Evolutionary conservation across 768 basidiomycete species (phyloP).

Genomic region (Astraeus odoratus): DNA sequence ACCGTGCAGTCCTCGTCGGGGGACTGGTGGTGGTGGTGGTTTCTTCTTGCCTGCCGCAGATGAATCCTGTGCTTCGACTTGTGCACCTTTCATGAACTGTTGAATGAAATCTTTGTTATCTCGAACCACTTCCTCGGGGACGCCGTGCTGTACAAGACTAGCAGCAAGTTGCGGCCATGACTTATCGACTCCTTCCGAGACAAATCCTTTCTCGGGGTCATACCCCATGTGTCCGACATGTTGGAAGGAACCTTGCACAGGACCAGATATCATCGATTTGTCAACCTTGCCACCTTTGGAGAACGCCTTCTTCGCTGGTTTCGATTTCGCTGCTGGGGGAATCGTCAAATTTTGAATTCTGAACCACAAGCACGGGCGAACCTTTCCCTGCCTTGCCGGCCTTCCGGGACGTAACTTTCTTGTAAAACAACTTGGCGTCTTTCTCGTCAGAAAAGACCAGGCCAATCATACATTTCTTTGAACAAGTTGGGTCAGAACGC

Average conservation of each 20-base stretch:
- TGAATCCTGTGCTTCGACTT: conserved; percentile 28
- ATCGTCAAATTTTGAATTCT: conserved; percentile 3
- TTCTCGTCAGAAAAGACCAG: conserved; percentile 83
- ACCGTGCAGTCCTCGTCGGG: conserved; percentile 23
- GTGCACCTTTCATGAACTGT: conserved; percentile 52
- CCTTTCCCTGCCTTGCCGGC: conserved; percentile 52
- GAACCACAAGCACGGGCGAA: conserved; percentile 21
- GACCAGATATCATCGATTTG: conserved; percentile 88
- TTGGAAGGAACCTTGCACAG: conserved; percentile 69
- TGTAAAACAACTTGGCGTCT: conserved; percentile 80
- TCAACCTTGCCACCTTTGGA: conserved; percentile 75
- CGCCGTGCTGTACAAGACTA: conserved; percentile 55
- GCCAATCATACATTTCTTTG: conserved; percentile 83
- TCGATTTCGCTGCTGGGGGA: conserved; percentile 36
- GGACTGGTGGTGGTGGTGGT: conserved; percentile 31
- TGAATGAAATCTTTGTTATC: conserved; percentile 88
- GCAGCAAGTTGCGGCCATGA: conserved; percentile 76
- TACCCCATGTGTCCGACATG: conserved; percentile 97
- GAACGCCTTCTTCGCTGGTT: conserved; percentile 47
- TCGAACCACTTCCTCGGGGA: conserved; percentile 61
- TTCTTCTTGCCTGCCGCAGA: conserved; percentile 41
- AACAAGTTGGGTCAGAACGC: background rate
- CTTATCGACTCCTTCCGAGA: conserved; percentile 79
- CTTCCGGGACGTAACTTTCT: conserved; percentile 73
- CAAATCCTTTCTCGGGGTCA: conserved; percentile 81